Conservation (phyloP, 2,329 filamentous ascomycete genomes). For the Tolypocladium tundrense region DNA sequence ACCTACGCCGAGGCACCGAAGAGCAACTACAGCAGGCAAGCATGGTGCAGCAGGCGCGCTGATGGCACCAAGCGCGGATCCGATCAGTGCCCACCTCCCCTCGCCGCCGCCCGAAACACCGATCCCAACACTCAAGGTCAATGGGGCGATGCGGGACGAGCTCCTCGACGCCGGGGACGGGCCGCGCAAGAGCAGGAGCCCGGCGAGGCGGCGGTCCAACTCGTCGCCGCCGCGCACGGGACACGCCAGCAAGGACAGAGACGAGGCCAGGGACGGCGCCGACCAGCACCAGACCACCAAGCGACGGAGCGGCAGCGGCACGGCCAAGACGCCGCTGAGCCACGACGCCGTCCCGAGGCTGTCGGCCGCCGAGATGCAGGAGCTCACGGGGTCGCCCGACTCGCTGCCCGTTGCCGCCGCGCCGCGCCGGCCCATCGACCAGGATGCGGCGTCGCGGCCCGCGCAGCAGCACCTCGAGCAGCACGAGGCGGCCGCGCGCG, state of each 20-base stretch:
- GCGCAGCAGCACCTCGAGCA: slow-evolving; percentile 14
- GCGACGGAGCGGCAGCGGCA: slow-evolving; percentile 17
- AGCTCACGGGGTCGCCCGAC: slow-evolving; percentile 44
- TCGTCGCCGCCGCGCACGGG: not conserved
- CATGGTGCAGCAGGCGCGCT: slow-evolving; percentile 2
- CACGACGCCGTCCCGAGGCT: slow-evolving; percentile 40
- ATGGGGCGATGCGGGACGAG: not conserved
- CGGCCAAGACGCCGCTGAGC: slow-evolving; percentile 20
- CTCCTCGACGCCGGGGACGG: not conserved
- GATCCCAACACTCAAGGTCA: not conserved
- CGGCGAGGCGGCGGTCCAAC: slow-evolving; percentile 1
- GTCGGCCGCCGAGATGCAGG: slow-evolving; percentile 48
- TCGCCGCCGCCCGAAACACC: slow-evolving; percentile 5
- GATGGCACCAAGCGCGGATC: slow-evolving; percentile 14
- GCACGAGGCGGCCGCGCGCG: slow-evolving; percentile 1
- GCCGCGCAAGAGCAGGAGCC: not conserved
- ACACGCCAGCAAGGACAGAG: not conserved
- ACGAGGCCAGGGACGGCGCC: not conserved
- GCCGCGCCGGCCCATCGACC: slow-evolving; percentile 26
- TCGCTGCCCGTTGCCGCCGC: slow-evolving; percentile 44
- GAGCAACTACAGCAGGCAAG: not conserved
- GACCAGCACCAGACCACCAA: slow-evolving; percentile 2
- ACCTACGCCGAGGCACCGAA: not conserved
- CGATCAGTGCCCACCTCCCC: slow-evolving; percentile 8
- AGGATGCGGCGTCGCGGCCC: slow-evolving; percentile 21